Evolutionary conservation across 441 rosid species (phyloP), one percentile per base, ranked within the genome.

Genomic region (Macaranga tanarius): DNA sequence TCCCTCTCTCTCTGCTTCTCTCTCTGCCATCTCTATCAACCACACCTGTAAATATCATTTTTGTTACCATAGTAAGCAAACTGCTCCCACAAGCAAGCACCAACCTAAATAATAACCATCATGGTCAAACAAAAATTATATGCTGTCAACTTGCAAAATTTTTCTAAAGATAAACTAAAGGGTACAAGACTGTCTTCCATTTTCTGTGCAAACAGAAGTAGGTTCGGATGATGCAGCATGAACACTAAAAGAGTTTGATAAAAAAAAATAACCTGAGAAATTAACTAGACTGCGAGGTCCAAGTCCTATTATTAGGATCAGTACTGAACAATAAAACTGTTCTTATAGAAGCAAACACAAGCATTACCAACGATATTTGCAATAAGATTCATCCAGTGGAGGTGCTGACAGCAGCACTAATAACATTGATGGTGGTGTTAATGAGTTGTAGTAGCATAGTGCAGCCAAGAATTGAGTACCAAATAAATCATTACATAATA

Each of bases 1-100:
- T 84, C 81, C 86, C 89, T 73, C 90, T 79, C 42, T 85, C 93
- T 76, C 84, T 82, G 83, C 90, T 89, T 78, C 86, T 86, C 69
- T 89, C 97, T 78, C 87, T 85, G 65, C 88, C 88, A 57, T 89
- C 90, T 79, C 78, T 84, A 52, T 89, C 95, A 60, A 31, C 67
- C 15, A 81, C 87, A 73, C 87, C 98, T 93, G 86, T 80, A 55
- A 59, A 40, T 11, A 22, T 51, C 57, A 8, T n/a, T 22, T 31
- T 19, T 6, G 34, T 75, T 45, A 74, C 47, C 34, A 28, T 62
- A 2, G 16, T 52, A 5, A 51, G 55, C 28, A 16, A 51, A 44
- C 38, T n/a, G 23, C 38, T 26, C 23, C 56, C 57, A 17, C 42
- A 8, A 56, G 42, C 12, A 28, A 23, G 31, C 28, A n/a, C 45